A percentile compares a stretch with the other conserved stretches of the same genome.
Conservation (phyloP, 805 yeast species). For the Saccharomycopsis capsularis region DNA sequence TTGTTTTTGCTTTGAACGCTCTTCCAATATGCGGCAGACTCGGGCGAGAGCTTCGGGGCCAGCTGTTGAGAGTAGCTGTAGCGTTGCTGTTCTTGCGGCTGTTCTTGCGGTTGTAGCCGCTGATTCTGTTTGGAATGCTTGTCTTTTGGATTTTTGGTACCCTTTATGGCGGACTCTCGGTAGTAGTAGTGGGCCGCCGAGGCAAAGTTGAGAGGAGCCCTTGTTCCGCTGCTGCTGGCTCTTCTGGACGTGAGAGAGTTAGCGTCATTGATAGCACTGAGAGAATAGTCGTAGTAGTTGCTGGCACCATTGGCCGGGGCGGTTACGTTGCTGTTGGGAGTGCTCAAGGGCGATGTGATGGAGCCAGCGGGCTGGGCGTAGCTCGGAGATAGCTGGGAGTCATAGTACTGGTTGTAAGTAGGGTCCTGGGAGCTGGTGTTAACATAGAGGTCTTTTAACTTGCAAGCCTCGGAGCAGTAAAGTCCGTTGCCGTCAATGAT, state of each 20-base stretch:
- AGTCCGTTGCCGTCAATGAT: conserved; percentile 2
- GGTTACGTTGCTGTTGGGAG: neutral
- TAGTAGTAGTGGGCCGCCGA: conserved; percentile 4
- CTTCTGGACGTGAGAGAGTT: conserved; percentile 9
- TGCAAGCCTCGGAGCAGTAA: conserved; percentile 17
- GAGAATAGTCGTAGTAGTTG: conserved; percentile 13
- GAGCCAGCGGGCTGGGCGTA: neutral
- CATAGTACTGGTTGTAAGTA: conserved; percentile 4
- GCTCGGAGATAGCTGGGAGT: conserved; percentile 1
- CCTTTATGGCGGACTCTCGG: neutral
- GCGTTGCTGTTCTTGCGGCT: neutral
- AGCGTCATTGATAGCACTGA: conserved; percentile 10
- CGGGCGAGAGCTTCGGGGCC: conserved; percentile 6
- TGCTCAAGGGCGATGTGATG: neutral
- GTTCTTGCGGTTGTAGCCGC: too few species aligned
- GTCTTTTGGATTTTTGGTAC: neutral
- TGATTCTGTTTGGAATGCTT: too few species aligned
- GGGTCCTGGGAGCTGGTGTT: conserved; percentile 7
- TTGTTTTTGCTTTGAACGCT: conserved; percentile 1
- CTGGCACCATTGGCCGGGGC: neutral
- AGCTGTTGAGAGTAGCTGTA: conserved; percentile 1
- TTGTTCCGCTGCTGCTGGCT: conserved; percentile 7
- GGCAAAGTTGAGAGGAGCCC: conserved; percentile 1
- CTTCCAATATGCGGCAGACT: conserved; percentile 8
- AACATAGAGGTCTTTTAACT: conserved; percentile 7